Base-by-base conservation (phyloP, 257 asterid species). In the Mentha longifolia region DNA sequence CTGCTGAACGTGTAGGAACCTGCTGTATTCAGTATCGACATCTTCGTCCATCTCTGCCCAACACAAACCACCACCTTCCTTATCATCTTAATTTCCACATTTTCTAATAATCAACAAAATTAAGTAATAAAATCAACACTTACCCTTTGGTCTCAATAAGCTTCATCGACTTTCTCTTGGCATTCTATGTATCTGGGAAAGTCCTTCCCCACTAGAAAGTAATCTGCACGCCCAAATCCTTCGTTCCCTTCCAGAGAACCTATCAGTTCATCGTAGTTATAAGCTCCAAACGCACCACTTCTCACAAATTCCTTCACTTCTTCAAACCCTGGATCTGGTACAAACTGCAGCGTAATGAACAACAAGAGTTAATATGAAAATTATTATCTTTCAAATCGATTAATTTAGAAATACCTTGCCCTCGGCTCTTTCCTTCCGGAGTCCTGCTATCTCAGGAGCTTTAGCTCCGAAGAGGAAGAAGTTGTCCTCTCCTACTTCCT, bases 131-230 rank as follows among this genome's bases (percentile, higher is more conserved):
- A 33, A 33, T 33, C 37, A 5, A 33, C 41, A 72, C 71, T 78
- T 42, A 89, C 96, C 83, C 41, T 85, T 78, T 86, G 93, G 75
- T 89, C 88, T 3, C 79, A 83, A 76, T 89, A 91, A 8, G 95
- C 96, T 51, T 79, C 88, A 64, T 92, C 98, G 33, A 89, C 95
- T 81, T 79, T 83, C 80, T 87, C 96, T 85, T 92, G 96, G 88
- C 96, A 89, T 84, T 92, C 90, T 3, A 87, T 82, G 72, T 92
- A 92, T 74, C 95, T 87, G 12, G 96, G 97, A 76, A 89, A 89
- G 81, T 92, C 98, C 85, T 87, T 89, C 67, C 96, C 95, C 68
- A 89, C 96, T 8, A 92, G 98, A 83, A 92, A 92, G 82, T 92
- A 89, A 77, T 87, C 98, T 19, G 83, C 96, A 25, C 82, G 84